Evolutionary conservation across 2,329 filamentous ascomycete species (phyloP), one percentile per base, ranked within the genome.

Genomic region (Exophiala viscosa): DNA sequence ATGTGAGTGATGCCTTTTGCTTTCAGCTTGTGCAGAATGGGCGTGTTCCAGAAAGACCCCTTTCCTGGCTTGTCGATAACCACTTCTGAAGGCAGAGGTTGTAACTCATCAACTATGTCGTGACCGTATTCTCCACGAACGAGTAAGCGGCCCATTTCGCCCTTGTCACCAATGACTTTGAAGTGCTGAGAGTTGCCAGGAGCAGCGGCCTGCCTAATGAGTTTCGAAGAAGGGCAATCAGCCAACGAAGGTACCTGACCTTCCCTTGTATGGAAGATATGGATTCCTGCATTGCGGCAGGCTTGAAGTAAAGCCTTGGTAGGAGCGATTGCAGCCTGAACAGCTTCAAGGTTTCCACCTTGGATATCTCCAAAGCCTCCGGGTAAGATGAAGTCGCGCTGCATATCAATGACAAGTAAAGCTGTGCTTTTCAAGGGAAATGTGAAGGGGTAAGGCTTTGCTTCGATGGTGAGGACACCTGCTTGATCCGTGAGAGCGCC

Each of bases 381-480:
- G 2, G 67, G 66, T n/a, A 75, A 71, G 5, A 80, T 62, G 55
- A 79, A 78, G 55, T 79, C 76, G 35, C 75, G 64, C 55, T 78
- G 76, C 74, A 79, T 77, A 59, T 78, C 75, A 54, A 79, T 77
- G 47, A 79, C 69, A 44, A 79, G 63, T 17, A 79, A 63, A 7
- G 76, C 76, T 1, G 76, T 78, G 7, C 72, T 70, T 23, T 69
- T 66, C 18, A 69, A 65, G 14, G 71, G 69, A 52, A 80, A 80
- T 3, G 65, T 67, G 61, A 75, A 80, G 2, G 70, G 64, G 62
- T 80, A 80, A 10, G 78, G 78, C 54, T 71, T 69, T 34, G 64
- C 67, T 46, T 99, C 93, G 61, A 97, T 82, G 65, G 97, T 90
- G 66, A 99, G 89, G 74, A 89, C 91, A 57, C 90, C 90, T 4